Evolutionary conservation across 1,139 yeast genomes (phyloP), one percentile per base, ranked within the genome.

Genomic region (Suhomyces bolitotheri): DNA sequence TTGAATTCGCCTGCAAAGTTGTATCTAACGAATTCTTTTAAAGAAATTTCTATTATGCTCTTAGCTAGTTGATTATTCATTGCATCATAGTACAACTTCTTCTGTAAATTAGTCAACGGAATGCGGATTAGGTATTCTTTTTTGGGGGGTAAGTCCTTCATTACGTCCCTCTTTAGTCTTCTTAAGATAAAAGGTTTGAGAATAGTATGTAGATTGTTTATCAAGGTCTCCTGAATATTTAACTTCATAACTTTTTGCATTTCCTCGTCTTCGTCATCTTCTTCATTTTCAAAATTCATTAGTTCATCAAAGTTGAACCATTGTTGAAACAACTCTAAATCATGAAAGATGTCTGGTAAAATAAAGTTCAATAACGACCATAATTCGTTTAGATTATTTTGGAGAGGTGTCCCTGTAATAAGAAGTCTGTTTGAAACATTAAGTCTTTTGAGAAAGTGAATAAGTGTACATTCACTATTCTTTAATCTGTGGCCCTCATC

Each of bases 401-500:
- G 98, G 31, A 90, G 64, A 0, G 98, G 97, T 0, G 98, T 90
- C 12, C 97, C 97, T 0, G 97, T 90, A 11, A 90, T 65, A 25
- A 90, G 63, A 33, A 90, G 63, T 42, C 96, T 66, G 53, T 90
- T 90, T 2, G 77, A 66, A 0, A 82, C 80, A 22, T 76, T 66
- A 21, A 87, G 68, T 46, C 71, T 73, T 51, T 87, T 89, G 46
- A 90, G 69, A 43, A 80, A 80, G 37, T 73, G 73, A 36, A 90
- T 82, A 43, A 90, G 66, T 45, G 80, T 66, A 55, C 95, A 85
- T 47, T 89, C 80, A 47, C 80, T 76, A 54, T 90, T 90, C 51
- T 90, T 92, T 46, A 90, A 66, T 27, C 97, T 69, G 60, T 90
- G 97, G 5, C 97, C 97, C 58, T 90, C 97, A 59, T 90, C 97